phyloP scores from a whole-genome alignment of 2,329 filamentous ascomycete genomes.

The Fusarium verrucosum region DNA sequence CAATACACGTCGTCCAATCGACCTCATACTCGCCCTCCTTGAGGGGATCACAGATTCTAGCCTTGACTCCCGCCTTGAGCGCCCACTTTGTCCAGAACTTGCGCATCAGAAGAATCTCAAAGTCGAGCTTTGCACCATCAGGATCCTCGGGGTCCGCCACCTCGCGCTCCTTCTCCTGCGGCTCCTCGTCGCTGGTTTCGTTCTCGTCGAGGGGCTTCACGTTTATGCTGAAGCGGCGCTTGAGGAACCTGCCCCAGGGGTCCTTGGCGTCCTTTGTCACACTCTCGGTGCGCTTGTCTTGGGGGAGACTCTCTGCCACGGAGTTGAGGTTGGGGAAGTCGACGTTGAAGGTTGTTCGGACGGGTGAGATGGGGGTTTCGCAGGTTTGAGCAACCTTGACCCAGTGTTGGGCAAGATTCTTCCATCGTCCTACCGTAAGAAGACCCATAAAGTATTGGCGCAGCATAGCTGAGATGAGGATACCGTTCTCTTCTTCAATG shows the following conservation, averaged over 20 bases:
- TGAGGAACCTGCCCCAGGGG: constrained; percentile 52
- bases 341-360: constrained; percentile 23
- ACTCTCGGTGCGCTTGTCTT: constrained; percentile 33
- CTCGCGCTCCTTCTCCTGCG: constrained; percentile 20
- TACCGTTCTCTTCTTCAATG: constrained; percentile 85
- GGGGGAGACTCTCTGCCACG: constrained; percentile 37
- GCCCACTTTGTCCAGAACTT: constrained; percentile 80
- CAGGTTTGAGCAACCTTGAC: constrained; percentile 69
- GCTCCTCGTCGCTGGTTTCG: constrained; percentile 55
- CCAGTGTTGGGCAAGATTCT: constrained; percentile 77
- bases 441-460: constrained; percentile 92
- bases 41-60: constrained; percentile 62
- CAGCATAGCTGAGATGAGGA: constrained; percentile 85
- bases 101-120: constrained; percentile 71
- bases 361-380: constrained; percentile 58
- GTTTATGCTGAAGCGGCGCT: constrained; percentile 48
- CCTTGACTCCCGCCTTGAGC: constrained; percentile 69
- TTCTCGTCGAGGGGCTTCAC: constrained; percentile 49
- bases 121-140: constrained; percentile 57
- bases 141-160: constrained; percentile 47
- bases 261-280: constrained; percentile 38
- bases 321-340: constrained; percentile 34
- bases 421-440: constrained; percentile 83
- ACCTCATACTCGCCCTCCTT: constrained; percentile 68
- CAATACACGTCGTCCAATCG: constrained; percentile 83